Base-by-base conservation (phyloP, 2,329 filamentous ascomycete species). In the Trichoderma afroharzianum region DNA sequence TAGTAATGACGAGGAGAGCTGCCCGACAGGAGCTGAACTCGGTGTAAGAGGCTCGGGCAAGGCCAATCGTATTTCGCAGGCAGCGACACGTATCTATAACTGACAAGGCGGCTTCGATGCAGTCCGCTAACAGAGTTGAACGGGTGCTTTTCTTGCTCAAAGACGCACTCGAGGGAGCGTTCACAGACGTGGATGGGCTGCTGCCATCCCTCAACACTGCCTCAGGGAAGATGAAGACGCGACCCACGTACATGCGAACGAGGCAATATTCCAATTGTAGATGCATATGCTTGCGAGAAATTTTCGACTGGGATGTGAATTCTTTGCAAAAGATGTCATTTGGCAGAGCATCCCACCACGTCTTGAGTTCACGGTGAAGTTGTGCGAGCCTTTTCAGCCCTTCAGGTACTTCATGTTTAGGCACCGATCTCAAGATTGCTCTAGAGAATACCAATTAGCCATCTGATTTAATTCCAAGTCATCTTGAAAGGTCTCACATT, bases 21-120 rank as follows among this genome's bases (percentile, higher is more conserved):
- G 85, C 86, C 55, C 86, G 85, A 64, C 85, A 87, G 3, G 86
- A 85, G 75, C 85, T 87, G 75, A 87, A 88, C 73, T 88, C 86
- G 4, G 85, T 87, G 74, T 88, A 88, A 0, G 85, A 87, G 3
- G 86, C 85, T 33, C 85, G 83, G 6, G 86, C 86, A 67, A 88
- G 84, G 18, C 86, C 86, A 15, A 84, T 83, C n/a, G 83, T 84
- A 58, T 83, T 83, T 50, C 84, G 82, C 5, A 88, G 81, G 4
- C 84, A 78, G 53, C 83, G 83, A 73, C 86, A 87, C 5, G 86
- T 81, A 57, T 86, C 83, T 21, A 88, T 81, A 12, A 86, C 83
- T 70, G 84, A 82, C 32, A 87, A 76, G 3, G 86, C 86, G 2
- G 86, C 86, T 69, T 86, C 83, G 11, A 88, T 84, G 70, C 86